phyloP scores from a whole-genome alignment of 139 green algal genomes.

The Edaphochlamys debaryana region DNA sequence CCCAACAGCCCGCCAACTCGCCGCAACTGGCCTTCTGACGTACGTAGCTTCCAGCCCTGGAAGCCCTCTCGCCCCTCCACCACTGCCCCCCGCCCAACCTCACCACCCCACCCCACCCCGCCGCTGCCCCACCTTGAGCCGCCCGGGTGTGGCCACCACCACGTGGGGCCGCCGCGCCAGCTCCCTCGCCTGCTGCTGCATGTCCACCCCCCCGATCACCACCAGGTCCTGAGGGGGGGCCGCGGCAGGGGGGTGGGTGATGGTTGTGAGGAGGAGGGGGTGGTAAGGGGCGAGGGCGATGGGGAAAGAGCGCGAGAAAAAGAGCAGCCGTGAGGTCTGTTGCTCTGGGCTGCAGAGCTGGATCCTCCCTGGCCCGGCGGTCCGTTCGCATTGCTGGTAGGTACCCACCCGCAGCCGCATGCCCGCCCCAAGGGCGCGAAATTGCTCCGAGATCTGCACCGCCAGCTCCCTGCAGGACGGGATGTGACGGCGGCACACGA shows the following conservation, averaged over 20 bases:
- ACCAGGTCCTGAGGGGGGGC: slow-evolving; percentile 63
- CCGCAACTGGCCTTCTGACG: too few species aligned
- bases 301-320: too few species aligned
- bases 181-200: slow-evolving; percentile 78
- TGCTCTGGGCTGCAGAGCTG: too few species aligned
- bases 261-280: neutral
- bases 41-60: too few species aligned
- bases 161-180: slow-evolving; percentile 89
- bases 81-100: neutral
- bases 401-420: slow-evolving; percentile 79
- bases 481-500: neutral
- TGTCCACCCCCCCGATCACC: slow-evolving; percentile 93
- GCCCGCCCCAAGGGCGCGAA: slow-evolving; percentile 85
- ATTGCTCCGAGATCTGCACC: slow-evolving; percentile 95
- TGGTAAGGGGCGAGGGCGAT: too few species aligned
- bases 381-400: too few species aligned
- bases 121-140: slow-evolving; percentile 77
- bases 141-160: slow-evolving; percentile 94
- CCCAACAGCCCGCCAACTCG: too few species aligned
- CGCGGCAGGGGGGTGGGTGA: neutral
- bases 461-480: slow-evolving; percentile 89
- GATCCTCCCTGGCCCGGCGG: too few species aligned
- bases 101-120: too few species aligned
- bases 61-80: neutral
- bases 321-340: too few species aligned